Evolutionary conservation across 768 basidiomycete species (phyloP), one percentile per base, ranked within the genome.

Genomic region (Phallus indusiatus): DNA sequence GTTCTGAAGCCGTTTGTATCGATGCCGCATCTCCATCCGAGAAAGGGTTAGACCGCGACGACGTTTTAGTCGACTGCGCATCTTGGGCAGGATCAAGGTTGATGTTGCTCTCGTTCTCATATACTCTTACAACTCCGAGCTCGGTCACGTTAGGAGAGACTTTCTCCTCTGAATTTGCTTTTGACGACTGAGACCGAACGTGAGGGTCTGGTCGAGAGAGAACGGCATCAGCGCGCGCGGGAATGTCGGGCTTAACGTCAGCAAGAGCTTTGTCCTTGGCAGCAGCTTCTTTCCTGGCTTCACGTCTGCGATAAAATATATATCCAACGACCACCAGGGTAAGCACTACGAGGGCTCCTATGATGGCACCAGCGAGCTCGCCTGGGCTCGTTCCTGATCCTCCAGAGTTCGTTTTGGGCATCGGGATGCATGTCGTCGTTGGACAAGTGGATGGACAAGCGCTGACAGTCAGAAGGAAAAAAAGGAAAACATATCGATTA

Each of bases 121-220:
- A 83, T 18, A 82, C 76, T 59, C 80, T 74, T 60, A 81, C 73
- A 11, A 70, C 73, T 62, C 68, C 76, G 22, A 68, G 67, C 61
- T 79, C 74, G 21, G 47, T 20, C 7, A 22, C 53, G 18, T 49
- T 51, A 6, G 18, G 20, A 6, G 56, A 4, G 21, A 54, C 6
- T 24, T 60, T 59, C 42, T 52, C 36, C 20, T 17, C 5, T 72
- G 62, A 12, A 69, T 62, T 18, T 70, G 53, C 7, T 71, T 67
- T 33, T 64, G 65, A 7, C 67, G 60, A n/a, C 9, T 37, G 7
- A 76, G 69, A 67, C 88, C 88, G 73, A 88, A 87, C 55, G 73
- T 84, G 33, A 18, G 89, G 89, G 70, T 91, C 86, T n/a, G 88
- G 87, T 47, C 89, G 77, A 68, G 83, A 87, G 60, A 91, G 83